Conservation (phyloP, 2,329 filamentous ascomycete species). For the Pseudonectria buxi region DNA sequence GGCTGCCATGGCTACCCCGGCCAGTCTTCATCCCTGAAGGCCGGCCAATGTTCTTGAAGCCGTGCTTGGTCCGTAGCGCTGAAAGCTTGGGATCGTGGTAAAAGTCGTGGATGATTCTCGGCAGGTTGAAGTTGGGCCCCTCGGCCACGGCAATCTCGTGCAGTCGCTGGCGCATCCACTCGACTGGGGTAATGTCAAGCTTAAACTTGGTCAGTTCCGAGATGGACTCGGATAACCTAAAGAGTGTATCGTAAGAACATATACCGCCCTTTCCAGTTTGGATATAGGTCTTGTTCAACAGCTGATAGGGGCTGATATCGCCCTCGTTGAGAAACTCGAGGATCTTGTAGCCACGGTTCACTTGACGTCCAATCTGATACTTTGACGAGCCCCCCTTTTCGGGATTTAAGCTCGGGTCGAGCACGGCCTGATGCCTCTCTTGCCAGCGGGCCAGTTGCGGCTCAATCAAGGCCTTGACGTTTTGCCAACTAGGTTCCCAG, state of each 20-base stretch:
- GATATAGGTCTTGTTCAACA: constrained; percentile 47
- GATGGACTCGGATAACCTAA: constrained; percentile 47
- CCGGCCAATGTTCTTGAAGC: constrained; percentile 51
- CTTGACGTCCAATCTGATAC: constrained; percentile 48
- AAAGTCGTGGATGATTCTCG: constrained; percentile 44
- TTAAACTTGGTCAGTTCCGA: constrained; percentile 48
- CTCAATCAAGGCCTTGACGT: constrained; percentile 36
- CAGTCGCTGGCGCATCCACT: constrained; percentile 53
- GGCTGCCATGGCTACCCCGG: constrained; percentile 17
- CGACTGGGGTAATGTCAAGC: constrained; percentile 44
- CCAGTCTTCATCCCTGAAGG: constrained; percentile 41
- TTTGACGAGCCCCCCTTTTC: constrained; percentile 35
- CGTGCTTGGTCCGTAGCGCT: constrained; percentile 42
- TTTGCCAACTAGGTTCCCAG: constrained; percentile 49
- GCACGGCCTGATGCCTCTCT: constrained; percentile 36
- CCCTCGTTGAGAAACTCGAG: constrained; percentile 44
- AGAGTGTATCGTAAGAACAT: constrained; percentile 50
- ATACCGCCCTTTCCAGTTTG: constrained; percentile 32
- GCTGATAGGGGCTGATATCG: constrained; percentile 50
- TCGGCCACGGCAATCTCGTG: constrained; percentile 40
- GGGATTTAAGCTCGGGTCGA: constrained; percentile 25
- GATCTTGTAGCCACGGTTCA: constrained; percentile 48
- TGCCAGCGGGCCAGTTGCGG: constrained; percentile 41
- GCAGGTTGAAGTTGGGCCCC: constrained; percentile 44
- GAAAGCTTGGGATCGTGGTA: constrained; percentile 50